Conservation (phyloP, 1,284 basidiomycete species). For the Fomitopsis betulina region DNA sequence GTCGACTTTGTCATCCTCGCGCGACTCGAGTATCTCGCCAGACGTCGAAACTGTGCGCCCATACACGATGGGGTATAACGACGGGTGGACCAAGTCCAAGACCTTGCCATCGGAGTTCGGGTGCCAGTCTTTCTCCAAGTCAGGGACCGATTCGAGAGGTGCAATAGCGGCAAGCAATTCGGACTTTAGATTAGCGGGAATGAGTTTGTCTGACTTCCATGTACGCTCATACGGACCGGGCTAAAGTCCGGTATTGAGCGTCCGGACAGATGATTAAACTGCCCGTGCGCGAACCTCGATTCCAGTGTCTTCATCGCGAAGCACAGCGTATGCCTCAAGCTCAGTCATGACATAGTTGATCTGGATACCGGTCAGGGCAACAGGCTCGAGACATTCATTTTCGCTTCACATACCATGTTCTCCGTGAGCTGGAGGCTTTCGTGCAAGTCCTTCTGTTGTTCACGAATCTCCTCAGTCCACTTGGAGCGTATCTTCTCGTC, state of each 20-base stretch:
- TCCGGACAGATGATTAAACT: background rate
- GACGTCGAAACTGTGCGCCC: too few relatives aligned
- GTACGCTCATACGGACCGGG: background rate
- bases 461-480: background rate
- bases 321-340: background rate
- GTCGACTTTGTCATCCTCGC: too few relatives aligned
- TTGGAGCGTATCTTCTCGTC: background rate
- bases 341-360: background rate
- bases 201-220: slow-evolving; percentile 24
- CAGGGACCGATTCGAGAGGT: slow-evolving; percentile 7
- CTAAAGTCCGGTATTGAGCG: background rate
- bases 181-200: slow-evolving; percentile 5
- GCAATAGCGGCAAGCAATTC: slow-evolving; percentile 1
- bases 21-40: too few relatives aligned
- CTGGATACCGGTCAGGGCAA: background rate
- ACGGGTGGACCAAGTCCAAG: background rate
- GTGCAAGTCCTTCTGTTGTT: background rate
- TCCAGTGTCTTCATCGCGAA: background rate
- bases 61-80: background rate
- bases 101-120: slow-evolving; percentile 18
- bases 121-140: slow-evolving; percentile 18
- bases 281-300: slow-evolving; percentile 1
- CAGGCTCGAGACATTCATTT: background rate
- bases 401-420: background rate
- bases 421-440: background rate